Percentiles rank a stretch among this genome's conserved stretches.
Evolutionary conservation across 257 asterid genomes (phyloP).

Genomic region (Linaria vulgaris): DNA sequence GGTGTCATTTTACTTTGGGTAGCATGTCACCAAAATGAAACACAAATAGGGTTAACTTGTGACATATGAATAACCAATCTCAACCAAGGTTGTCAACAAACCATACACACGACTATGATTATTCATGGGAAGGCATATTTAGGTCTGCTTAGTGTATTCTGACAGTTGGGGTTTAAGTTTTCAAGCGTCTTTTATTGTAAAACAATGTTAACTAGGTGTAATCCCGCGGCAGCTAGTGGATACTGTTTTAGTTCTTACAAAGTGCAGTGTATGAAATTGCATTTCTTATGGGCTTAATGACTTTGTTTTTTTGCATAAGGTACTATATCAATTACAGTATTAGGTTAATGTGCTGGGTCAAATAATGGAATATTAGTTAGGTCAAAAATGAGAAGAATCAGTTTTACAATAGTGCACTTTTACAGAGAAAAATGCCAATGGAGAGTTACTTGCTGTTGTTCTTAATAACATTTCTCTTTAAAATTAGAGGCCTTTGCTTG

Average conservation of each 20-base stretch:
- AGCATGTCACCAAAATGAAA: background rate
- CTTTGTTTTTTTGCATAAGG: background rate
- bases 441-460: background rate
- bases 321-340: no score
- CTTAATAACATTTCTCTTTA: background rate
- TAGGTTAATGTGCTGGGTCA: no score
- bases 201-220: background rate
- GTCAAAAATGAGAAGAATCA: slow-evolving; percentile 2
- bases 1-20: background rate
- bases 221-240: background rate
- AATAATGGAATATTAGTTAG: background rate
- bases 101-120: background rate
- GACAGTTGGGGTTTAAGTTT: background rate
- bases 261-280: background rate
- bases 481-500: slow-evolving; percentile 6
- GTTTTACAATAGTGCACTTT: slow-evolving; percentile 2
- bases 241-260: slow-evolving; percentile 8
- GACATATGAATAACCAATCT: slow-evolving; percentile 1
- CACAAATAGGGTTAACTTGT: slow-evolving; percentile 14
- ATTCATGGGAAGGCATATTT: background rate
- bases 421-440: slow-evolving; percentile 7
- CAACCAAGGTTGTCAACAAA: background rate
- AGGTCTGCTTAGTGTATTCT: background rate
- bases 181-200: background rate
- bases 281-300: background rate